Conservation (phyloP, 345 rosid genomes). For the Boechera retrofracta region DNA sequence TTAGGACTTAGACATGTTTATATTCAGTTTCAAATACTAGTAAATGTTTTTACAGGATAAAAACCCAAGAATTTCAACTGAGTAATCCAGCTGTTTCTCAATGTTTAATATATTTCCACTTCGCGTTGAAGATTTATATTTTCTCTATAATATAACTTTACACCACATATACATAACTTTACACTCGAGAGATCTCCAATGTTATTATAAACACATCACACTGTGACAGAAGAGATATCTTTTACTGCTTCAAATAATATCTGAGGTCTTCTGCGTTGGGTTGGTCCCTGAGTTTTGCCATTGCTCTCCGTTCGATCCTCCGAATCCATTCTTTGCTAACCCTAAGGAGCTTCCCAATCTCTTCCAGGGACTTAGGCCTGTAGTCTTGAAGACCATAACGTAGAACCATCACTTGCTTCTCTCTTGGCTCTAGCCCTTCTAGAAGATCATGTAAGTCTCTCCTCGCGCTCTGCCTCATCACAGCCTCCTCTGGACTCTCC, state of each 20-base stretch:
- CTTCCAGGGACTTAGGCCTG: slow-evolving; percentile 71
- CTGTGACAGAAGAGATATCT: neutral
- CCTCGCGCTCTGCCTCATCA: slow-evolving; percentile 63
- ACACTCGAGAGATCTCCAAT: slow-evolving; percentile 24
- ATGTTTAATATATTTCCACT: neutral
- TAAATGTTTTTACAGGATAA: neutral
- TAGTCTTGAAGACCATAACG: slow-evolving; percentile 65
- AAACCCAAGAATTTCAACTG: too few species aligned
- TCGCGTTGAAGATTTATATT: neutral
- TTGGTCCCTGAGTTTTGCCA: slow-evolving; percentile 56
- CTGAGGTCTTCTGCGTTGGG: slow-evolving; percentile 51
- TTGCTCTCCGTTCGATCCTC: slow-evolving; percentile 68
- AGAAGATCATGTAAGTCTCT: slow-evolving; percentile 57
- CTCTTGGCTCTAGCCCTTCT: slow-evolving; percentile 64
- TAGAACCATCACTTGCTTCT: slow-evolving; percentile 66
- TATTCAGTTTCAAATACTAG: too few species aligned
- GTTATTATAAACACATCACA: slow-evolving; percentile 20
- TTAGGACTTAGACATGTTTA: too few species aligned
- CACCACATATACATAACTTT: slow-evolving; percentile 16
- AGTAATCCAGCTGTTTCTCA: too few species aligned
- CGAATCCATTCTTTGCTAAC: slow-evolving; percentile 94
- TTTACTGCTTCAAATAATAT: slow-evolving; percentile 49
- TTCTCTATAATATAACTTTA: slow-evolving; percentile 14
- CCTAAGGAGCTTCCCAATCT: slow-evolving; percentile 64
- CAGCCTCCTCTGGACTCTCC: slow-evolving; percentile 55